Evolutionary conservation across 2,329 filamentous ascomycete genomes (phyloP), one percentile per base, ranked within the genome.

Genomic region (Ilyonectria robusta): DNA sequence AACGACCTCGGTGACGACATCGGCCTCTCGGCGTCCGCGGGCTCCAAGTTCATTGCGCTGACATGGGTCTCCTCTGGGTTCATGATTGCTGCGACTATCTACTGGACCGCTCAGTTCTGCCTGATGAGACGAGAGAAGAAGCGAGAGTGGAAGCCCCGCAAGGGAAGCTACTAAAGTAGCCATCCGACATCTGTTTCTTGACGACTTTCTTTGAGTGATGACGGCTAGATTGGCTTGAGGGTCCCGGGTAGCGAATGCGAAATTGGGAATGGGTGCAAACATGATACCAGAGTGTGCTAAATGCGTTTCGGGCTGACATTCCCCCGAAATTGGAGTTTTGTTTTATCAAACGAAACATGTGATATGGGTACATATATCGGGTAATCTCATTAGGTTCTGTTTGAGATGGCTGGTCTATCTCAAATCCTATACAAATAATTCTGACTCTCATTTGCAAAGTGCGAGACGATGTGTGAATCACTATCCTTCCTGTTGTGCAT

Each of bases 11-110:
- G 84, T 61, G 78, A 82, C 13, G 78, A 81, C 3, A 77, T 85
- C 17, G 86, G 85, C 47, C 77, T 88, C 23, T 78, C 81, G 2
- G 85, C 84, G 0, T 69, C 76, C 13, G 70, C 77, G 11, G 86
- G 86, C 8, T 72, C 58, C 48, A 83, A 83, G 76, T 85, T 88
- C 68, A 78, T 83, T 70, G 79, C 72, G 35, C 73, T 87, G 44
- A 81, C 81, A 6, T 88, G 85, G 86, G 80, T 84, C 5, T 79
- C 85, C 1, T 82, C 85, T 17, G 84, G 73, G 4, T 76, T 84
- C 66, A 86, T 87, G 82, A 73, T 80, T 4, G 67, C 78, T 1
- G 74, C 0, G 62, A 26, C 79, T 5, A 29, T 80, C 3, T 86
- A 82, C 73, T 88, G 85, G 85, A 23, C 75, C 1, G 75, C 65